Conservation (phyloP, 2,329 filamentous ascomycete species). For the Emericellopsis cladophorae region DNA sequence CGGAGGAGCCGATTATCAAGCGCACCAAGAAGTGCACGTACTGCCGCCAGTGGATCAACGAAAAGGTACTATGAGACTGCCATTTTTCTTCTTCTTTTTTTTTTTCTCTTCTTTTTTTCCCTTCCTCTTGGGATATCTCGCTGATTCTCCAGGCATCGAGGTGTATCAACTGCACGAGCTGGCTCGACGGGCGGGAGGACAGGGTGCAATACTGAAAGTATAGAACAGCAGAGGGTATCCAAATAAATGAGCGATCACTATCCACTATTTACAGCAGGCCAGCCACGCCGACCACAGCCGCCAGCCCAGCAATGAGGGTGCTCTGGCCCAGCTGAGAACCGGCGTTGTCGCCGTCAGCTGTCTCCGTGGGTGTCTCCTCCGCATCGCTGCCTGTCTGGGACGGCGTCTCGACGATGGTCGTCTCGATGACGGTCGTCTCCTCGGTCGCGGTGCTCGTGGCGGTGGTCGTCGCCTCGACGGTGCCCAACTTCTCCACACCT, state of each 20-base stretch:
- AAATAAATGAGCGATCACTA: no score
- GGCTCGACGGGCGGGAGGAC: slow-evolving; percentile 37
- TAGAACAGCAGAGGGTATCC: background rate
- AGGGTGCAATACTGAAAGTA: slow-evolving; percentile 3
- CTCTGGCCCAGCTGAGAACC: slow-evolving; percentile 18
- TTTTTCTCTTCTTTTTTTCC: background rate
- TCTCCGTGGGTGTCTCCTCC: slow-evolving; percentile 4
- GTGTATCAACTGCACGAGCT: slow-evolving; percentile 37
- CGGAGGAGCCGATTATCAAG: slow-evolving; percentile 58
- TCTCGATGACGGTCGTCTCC: slow-evolving; percentile 1
- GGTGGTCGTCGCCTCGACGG: slow-evolving; percentile 2
- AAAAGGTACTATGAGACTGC: slow-evolving; percentile 33
- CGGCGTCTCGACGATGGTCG: slow-evolving; percentile 1
- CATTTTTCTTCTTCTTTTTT: no score
- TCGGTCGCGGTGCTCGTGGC: slow-evolving; percentile 4
- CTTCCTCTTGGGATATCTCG: background rate
- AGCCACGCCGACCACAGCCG: slow-evolving; percentile 17
- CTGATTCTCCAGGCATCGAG: slow-evolving; percentile 20
- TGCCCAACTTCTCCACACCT: slow-evolving; percentile 20
- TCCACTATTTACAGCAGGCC: no score
- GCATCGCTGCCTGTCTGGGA: background rate
- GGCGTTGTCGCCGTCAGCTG: slow-evolving; percentile 8
- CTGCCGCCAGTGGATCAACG: slow-evolving; percentile 49
- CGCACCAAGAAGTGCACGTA: slow-evolving; percentile 56
- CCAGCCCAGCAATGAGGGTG: slow-evolving; percentile 20